These are phyloP conservation scores for Stachybotrys chartarum DNA, from an alignment of 2,329 filamentous ascomycete genomes.

Conservation along the genomic window DNA sequence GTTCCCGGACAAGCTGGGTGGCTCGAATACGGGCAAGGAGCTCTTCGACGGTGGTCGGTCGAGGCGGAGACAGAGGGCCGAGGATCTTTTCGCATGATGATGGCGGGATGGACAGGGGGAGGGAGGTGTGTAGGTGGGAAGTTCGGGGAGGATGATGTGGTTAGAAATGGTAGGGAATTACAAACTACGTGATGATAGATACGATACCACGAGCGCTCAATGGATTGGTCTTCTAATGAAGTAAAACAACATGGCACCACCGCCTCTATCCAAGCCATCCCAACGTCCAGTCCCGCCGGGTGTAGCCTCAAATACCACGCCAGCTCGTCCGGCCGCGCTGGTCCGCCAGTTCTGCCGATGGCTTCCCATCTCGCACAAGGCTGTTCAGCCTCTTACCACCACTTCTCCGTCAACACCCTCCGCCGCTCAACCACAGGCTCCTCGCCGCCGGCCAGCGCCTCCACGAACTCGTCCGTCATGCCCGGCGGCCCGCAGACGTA, in stretches of 20 bases:
- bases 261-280: no score
- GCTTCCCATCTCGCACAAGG: no score
- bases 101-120: background rate
- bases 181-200: conserved; percentile 6
- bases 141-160: conserved; percentile 5
- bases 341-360: no score
- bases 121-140: background rate
- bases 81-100: conserved; percentile 61
- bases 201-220: conserved; percentile 9
- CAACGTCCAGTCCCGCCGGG: no score
- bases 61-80: conserved; percentile 59
- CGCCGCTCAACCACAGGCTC: conserved; percentile 29
- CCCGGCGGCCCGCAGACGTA: conserved; percentile 62
- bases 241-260: no score
- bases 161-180: background rate
- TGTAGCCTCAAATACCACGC: no score
- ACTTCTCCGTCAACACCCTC: conserved; percentile 52
- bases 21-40: conserved; percentile 59
- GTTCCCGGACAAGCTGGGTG: conserved; percentile 56
- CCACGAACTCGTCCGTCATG: conserved; percentile 63
- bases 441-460: conserved; percentile 27
- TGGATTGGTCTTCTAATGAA: background rate
- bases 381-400: conserved; percentile 41
- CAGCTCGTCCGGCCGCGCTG: no score
- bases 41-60: conserved; percentile 46